Evolutionary conservation across 78 protist species (phyloP), one percentile per base, ranked within the genome.

Genomic region (Polysphondylium violaceum): DNA sequence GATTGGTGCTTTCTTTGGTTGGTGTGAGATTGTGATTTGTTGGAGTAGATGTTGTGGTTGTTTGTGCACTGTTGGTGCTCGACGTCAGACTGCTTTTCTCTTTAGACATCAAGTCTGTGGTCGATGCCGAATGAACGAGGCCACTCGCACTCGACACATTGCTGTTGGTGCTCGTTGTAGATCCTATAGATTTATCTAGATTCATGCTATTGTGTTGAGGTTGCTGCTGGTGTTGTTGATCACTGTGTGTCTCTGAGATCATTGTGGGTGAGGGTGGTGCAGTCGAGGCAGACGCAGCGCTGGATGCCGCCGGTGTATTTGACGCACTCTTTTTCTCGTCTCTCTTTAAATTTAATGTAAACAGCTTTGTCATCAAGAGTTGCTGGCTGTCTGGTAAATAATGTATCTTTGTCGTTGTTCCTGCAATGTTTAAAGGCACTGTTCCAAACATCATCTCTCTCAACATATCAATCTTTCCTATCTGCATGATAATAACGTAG

Each of bases 381-480:
- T 81, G 90, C 3, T 81, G 61, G 43, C 78, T 81, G 3, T 81
- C 90, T 2, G 67, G 90, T n/a, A 81, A 33, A 81, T 81, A 81
- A 58, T 81, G 90, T 56, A 81, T 81, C 64, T 81, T 81, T 53
- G 90, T 69, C 19, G 90, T 81, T 55, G 90, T 81, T 14, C 90
- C 90, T 33, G 67, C 71, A 38, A 81, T 41, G 58, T 81, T 81
- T 64, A 81, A 16, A 40, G 90, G 90, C 16, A 81, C 90, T 35
- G 90, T 81, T n/a, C 90, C 90, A 81, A 81, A 81, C 78, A 81
- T 81, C 90, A 81, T 81, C 12, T 81, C 90, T 43, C 75, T 81
- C 19, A 81, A 43, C 90, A 81, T 81, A 17, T 81, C 90, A 68
- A 81, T 61, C 43, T 69, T 81, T 8, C 90, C 90, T 21, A 29